A percentile compares a stretch with the other conserved stretches of the same genome.
Conservation (phyloP, 495 filamentous ascomycete genomes). For the Trichoderma asperelloides region DNA sequence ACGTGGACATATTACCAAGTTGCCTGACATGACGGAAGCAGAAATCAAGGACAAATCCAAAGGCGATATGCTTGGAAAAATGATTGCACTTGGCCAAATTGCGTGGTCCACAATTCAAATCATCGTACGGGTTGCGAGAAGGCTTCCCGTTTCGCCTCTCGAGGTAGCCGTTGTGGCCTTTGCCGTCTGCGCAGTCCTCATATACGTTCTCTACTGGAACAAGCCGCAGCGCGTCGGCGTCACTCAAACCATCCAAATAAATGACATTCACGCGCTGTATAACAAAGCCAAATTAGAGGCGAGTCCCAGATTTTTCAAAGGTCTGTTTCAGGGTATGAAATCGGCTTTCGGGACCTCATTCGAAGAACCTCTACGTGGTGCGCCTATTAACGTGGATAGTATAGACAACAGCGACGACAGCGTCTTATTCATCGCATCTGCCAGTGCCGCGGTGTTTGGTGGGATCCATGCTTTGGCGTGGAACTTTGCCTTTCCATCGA, state of each 20-base stretch:
- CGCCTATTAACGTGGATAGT: no score
- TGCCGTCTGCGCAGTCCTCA: neutral
- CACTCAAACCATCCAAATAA: neutral
- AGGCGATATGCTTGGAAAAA: neutral
- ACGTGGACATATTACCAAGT: neutral
- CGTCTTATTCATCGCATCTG: no score
- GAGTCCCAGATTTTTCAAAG: no score
- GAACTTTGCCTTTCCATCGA: no score
- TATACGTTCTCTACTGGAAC: neutral
- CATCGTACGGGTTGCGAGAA: neutral
- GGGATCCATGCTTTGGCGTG: no score
- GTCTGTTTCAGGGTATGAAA: no score
- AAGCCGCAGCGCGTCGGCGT: neutral
- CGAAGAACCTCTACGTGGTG: no score
- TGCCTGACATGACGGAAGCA: neutral
- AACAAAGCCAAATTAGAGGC: no score
- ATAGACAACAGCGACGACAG: no score
- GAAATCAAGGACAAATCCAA: neutral
- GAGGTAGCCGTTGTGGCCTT: neutral
- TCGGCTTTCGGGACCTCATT: no score
- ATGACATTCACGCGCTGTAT: no score
- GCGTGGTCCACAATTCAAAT: neutral
- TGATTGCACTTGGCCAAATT: neutral
- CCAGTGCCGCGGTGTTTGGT: no score
- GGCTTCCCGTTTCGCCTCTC: neutral